Conservation (phyloP, 768 basidiomycete species). For the Leccinum aurantiacum region DNA sequence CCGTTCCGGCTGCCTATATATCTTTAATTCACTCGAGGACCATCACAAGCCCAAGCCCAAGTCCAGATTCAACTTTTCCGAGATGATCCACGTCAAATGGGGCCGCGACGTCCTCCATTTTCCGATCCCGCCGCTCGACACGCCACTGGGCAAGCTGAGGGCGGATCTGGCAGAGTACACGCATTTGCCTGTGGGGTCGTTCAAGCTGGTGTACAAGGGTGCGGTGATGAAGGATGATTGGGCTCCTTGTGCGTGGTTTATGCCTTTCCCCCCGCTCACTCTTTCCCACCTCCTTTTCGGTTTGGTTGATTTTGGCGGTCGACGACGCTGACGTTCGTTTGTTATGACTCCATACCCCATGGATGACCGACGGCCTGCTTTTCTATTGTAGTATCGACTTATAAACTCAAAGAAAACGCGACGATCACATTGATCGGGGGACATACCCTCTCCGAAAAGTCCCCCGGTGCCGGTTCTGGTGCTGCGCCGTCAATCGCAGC, state of each 20-base stretch:
- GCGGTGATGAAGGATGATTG: conserved; percentile 87
- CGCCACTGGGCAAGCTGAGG: conserved; percentile 59
- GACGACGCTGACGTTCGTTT: neutral
- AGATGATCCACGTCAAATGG: conserved; percentile 49
- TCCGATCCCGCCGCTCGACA: conserved; percentile 54
- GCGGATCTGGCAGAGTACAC: conserved; percentile 70
- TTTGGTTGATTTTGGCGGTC: neutral
- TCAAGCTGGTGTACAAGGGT: conserved; percentile 89
- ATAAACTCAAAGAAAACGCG: conserved; percentile 67
- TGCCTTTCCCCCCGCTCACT: neutral
- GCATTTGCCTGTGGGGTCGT: conserved; percentile 61
- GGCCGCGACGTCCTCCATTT: conserved; percentile 50
- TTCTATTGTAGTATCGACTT: conserved; percentile 59
- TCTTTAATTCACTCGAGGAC: conserved; percentile 20
- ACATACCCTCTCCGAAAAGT: conserved; percentile 21
- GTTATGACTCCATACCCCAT: neutral
- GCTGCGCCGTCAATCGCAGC: neutral
- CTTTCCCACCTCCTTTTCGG: neutral
- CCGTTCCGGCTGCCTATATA: conserved; percentile 7
- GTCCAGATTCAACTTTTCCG: neutral
- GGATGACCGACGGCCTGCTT: neutral
- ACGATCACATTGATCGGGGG: conserved; percentile 70
- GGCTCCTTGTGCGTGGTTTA: conserved; percentile 50
- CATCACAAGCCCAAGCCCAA: neutral
- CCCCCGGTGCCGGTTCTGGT: neutral